These are phyloP conservation scores for Talaromyces thailandensis DNA, from an alignment of 495 filamentous ascomycete species.

Conservation along the genomic window DNA sequence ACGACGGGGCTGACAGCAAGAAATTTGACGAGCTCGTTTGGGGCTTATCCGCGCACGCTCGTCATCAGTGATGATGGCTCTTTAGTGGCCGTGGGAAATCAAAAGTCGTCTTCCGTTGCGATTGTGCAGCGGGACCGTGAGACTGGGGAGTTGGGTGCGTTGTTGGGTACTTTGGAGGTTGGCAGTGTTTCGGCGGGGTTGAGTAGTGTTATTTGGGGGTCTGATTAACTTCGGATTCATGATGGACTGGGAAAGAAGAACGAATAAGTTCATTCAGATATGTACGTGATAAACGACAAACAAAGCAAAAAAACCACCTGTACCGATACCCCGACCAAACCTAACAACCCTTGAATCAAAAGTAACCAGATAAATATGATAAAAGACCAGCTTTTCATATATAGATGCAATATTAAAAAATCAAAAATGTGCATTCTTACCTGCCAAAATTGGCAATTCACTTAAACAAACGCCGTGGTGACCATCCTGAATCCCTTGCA, in stretches of 20 bases:
- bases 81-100: constrained; percentile 53
- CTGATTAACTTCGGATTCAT: not conserved
- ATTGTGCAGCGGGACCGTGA: constrained; percentile 47
- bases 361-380: not conserved
- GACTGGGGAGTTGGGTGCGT: constrained; percentile 46
- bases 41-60: constrained; percentile 54
- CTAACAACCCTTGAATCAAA: not conserved
- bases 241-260: not conserved
- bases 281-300: not conserved
- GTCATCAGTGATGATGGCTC: constrained; percentile 54
- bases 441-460: not conserved
- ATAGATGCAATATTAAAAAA: not conserved
- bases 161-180: constrained; percentile 32
- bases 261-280: not conserved
- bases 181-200: constrained; percentile 26
- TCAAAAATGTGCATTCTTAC: not conserved
- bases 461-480: not conserved
- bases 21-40: constrained; percentile 46
- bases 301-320: not conserved
- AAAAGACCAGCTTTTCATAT: constrained; percentile 3
- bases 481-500: not conserved
- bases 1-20: constrained; percentile 30
- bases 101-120: constrained; percentile 48
- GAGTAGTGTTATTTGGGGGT: constrained; percentile 50
- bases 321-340: not conserved